Evolutionary conservation across 495 filamentous ascomycete species (phyloP).

Genomic region (Lophiostoma macrostomum): DNA sequence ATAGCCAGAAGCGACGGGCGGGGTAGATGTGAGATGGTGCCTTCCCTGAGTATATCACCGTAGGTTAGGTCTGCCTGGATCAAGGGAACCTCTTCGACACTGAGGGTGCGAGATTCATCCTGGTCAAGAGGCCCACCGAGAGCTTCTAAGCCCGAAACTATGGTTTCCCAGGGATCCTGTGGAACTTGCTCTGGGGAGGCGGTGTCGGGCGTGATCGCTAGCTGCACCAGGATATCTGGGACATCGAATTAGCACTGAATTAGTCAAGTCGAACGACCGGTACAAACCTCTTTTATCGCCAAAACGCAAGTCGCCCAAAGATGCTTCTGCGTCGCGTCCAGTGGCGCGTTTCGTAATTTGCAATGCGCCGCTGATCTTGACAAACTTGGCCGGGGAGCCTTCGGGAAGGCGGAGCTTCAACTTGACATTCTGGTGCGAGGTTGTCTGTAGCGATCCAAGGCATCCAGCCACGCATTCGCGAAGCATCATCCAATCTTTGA

Average conservation of each 20-base stretch:
- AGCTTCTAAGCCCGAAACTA: slow-evolving; percentile 93
- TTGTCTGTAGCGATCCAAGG: slow-evolving; percentile 86
- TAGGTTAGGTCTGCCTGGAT: slow-evolving; percentile 94
- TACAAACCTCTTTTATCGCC: slow-evolving; percentile 79
- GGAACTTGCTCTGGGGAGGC: slow-evolving; percentile 80
- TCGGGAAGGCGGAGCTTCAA: slow-evolving; percentile 92
- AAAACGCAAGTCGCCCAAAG: slow-evolving; percentile 88
- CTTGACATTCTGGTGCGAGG: slow-evolving; percentile 98
- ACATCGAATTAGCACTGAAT: slow-evolving; percentile 20
- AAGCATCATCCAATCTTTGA: slow-evolving; percentile 99
- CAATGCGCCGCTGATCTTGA: slow-evolving; percentile 95
- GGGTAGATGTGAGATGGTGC: slow-evolving; percentile 79
- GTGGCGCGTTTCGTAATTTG: slow-evolving; percentile 98
- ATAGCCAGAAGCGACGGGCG: slow-evolving; percentile 93
- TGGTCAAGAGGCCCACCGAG: slow-evolving; percentile 86
- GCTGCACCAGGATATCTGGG: slow-evolving; percentile 85
- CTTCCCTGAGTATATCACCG: slow-evolving; percentile 91
- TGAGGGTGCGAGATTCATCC: slow-evolving; percentile 78
- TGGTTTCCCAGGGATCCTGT: slow-evolving; percentile 94
- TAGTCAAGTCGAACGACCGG: slow-evolving; percentile 15
- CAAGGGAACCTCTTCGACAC: slow-evolving; percentile 91
- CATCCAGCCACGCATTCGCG: slow-evolving; percentile 95
- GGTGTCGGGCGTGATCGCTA: slow-evolving; percentile 88
- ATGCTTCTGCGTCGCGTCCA: slow-evolving; percentile 89
- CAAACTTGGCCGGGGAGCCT: slow-evolving; percentile 94